Base-by-base conservation (phyloP, 2,329 filamentous ascomycete species). In the Cryphonectria carpinicola region DNA sequence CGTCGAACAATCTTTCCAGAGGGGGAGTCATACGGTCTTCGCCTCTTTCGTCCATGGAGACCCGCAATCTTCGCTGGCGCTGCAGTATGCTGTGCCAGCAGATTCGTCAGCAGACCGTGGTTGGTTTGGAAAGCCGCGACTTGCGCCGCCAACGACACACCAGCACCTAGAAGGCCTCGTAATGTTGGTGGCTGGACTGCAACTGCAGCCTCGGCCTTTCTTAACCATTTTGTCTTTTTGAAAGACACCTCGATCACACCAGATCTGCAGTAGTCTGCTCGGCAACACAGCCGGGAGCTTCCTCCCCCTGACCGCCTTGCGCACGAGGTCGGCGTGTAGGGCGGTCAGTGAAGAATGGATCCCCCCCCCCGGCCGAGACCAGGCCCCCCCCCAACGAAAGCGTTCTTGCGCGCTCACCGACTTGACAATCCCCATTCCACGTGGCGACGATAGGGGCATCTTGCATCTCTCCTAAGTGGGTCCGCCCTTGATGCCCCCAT, bases 331-430 rank as follows among this genome's bases (percentile, higher is more conserved):
- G 37, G 32, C n/a, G 65, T 46, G 22, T 46, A 54, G 62, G 66
- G 71, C 71, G 71, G 71, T 72, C 71, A 71, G 71, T 68, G 69
- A 71, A 68, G 62, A 56, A 68, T 68, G 71, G 70, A 66, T 4
- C 22, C 62, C 43, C 69, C 17, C 22, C 62, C 43, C 69, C 70
- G 41, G 25, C 37, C n/a, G n/a, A 43, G 39, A 37, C 66, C 71
- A 68, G 66, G 37, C 68, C 62, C 71, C 71, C 68, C 19, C 46
- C 17, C 37, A 37, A 39, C 32, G 3, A 10, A 46, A 54, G 19
- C 63, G 46, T 66, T 63, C 32, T 68, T 68, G 41, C 63, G 63
- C 66, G 37, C 66, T 72, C 71, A 72, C 69, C 71, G 71, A 72
- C 71, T 68, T 72, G 69, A 54, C 43, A 49, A 60, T 66, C n/a